These are phyloP conservation scores for Fusarium sp. DNA, from an alignment of 2,329 filamentous ascomycete genomes.

Conservation along the genomic window DNA sequence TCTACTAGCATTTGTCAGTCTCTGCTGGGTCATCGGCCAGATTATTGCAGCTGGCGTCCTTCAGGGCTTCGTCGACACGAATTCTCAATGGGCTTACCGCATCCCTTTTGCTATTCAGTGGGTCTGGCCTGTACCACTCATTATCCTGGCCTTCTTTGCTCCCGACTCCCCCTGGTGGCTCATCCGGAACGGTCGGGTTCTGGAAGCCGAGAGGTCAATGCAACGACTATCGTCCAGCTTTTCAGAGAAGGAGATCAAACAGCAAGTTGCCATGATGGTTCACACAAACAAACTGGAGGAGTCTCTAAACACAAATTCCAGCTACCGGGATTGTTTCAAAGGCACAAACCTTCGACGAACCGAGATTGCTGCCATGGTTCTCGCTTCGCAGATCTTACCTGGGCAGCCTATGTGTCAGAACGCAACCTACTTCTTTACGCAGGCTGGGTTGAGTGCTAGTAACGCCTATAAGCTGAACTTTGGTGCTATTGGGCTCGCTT, in stretches of 20 bases:
- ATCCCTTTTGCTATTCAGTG: constrained; percentile 63
- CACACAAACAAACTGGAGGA: constrained; percentile 54
- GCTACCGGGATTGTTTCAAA: constrained; percentile 58
- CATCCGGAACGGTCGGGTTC: constrained; percentile 53
- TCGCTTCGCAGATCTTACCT: not conserved
- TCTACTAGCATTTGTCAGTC: constrained; percentile 38
- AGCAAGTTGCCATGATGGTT: constrained; percentile 58
- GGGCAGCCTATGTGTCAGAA: not conserved
- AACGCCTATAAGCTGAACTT: not conserved
- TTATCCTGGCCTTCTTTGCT: constrained; percentile 56
- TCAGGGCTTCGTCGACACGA: constrained; percentile 54
- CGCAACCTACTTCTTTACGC: not conserved
- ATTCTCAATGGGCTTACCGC: constrained; percentile 56
- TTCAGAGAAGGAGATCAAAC: not conserved
- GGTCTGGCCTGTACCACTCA: constrained; percentile 56
- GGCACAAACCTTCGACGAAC: constrained; percentile 59
- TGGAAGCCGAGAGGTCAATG: constrained; percentile 41
- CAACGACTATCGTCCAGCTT: constrained; percentile 5
- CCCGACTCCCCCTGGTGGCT: constrained; percentile 61
- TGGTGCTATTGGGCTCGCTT: not conserved
- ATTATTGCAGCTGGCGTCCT: constrained; percentile 59
- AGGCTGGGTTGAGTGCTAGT: not conserved
- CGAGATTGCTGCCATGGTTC: constrained; percentile 37
- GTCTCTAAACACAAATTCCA: constrained; percentile 55
- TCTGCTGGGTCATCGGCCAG: constrained; percentile 62